These are phyloP conservation scores for Rhizophagus clarus DNA, from an alignment of 192 early-diverging fungal species.

Conservation along the genomic window DNA sequence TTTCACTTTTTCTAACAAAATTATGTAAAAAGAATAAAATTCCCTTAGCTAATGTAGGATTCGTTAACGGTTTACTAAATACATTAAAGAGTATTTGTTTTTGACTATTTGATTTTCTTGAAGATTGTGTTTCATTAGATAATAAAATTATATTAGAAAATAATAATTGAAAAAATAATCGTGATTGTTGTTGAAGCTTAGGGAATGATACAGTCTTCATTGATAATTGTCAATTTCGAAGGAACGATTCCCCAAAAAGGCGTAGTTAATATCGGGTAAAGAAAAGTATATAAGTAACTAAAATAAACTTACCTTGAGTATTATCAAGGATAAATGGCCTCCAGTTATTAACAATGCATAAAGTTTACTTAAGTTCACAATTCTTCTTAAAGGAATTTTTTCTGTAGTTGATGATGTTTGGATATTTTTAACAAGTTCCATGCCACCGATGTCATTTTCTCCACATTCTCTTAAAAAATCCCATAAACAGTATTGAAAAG, in stretches of 20 bases:
- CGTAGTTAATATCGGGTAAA: neutral
- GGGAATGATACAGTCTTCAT: neutral
- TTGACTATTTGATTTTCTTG: slow-evolving; percentile 29
- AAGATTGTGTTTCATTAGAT: slow-evolving; percentile 30
- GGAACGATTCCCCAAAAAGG: neutral
- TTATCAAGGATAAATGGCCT: slow-evolving; percentile 70
- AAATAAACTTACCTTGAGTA: slow-evolving; percentile 55
- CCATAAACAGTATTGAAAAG: slow-evolving; percentile 95
- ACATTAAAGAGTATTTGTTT: slow-evolving; percentile 50
- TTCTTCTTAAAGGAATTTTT: slow-evolving; percentile 64
- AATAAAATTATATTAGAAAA: slow-evolving; percentile 71
- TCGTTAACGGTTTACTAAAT: slow-evolving; percentile 57
- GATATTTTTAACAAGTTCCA: slow-evolving; percentile 51
- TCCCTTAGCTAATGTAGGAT: slow-evolving; percentile 78
- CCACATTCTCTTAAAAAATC: slow-evolving; percentile 88
- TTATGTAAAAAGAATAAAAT: slow-evolving; percentile 83
- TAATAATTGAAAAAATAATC: slow-evolving; percentile 10
- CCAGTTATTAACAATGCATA: slow-evolving; percentile 78
- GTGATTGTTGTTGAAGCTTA: neutral
- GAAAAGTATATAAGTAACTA: neutral
- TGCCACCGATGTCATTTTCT: slow-evolving; percentile 76
- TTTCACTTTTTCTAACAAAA: slow-evolving; percentile 65
- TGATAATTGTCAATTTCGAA: slow-evolving; percentile 15
- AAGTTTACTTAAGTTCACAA: slow-evolving; percentile 85
- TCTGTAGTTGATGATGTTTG: slow-evolving; percentile 38